A percentile compares a stretch with the other conserved stretches of the same genome.
These are phyloP conservation scores for Ogataea chonburiensis DNA, from an alignment of 805 yeast species.

Conservation along the genomic window DNA sequence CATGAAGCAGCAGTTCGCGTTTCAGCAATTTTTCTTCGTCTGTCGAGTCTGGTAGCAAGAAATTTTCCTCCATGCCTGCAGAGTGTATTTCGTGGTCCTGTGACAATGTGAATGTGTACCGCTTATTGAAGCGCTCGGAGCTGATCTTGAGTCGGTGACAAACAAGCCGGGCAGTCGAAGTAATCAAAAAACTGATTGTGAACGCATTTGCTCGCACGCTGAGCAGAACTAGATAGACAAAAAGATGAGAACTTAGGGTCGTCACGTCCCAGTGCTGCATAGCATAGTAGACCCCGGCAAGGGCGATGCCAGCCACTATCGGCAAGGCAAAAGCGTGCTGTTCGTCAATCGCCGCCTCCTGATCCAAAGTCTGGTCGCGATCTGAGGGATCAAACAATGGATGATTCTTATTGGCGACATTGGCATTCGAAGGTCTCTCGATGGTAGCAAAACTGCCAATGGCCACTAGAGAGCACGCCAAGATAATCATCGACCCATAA, in stretches of 20 bases:
- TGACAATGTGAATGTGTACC: conserved; percentile 43
- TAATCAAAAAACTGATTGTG: conserved; percentile 31
- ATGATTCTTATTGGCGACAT: conserved; percentile 35
- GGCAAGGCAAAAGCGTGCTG: conserved; percentile 44
- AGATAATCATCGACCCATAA: conserved; percentile 16
- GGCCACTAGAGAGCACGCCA: conserved; percentile 31
- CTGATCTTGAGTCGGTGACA: conserved; percentile 29
- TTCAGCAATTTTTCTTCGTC: conserved; percentile 32
- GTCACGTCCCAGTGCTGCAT: conserved; percentile 35
- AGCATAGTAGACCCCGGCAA: conserved; percentile 39
- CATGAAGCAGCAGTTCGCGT: conserved; percentile 26
- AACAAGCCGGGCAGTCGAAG: conserved; percentile 29
- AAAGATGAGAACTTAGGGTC: conserved; percentile 34
- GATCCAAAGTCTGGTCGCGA: conserved; percentile 27
- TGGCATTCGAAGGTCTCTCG: conserved; percentile 31
- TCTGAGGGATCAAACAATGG: conserved; percentile 44
- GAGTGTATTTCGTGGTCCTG: conserved; percentile 39
- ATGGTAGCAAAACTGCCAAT: conserved; percentile 38
- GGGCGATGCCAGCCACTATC: conserved; percentile 39
- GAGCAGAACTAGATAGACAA: conserved; percentile 35
- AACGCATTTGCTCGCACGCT: conserved; percentile 36
- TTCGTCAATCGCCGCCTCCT: conserved; percentile 23
- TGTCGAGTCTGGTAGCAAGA: conserved; percentile 31
- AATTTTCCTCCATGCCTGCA: conserved; percentile 38
- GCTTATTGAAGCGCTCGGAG: conserved; percentile 30